These are phyloP conservation scores for Sarcodon aspratus DNA, from an alignment of 768 basidiomycete species.

Conservation along the genomic window DNA sequence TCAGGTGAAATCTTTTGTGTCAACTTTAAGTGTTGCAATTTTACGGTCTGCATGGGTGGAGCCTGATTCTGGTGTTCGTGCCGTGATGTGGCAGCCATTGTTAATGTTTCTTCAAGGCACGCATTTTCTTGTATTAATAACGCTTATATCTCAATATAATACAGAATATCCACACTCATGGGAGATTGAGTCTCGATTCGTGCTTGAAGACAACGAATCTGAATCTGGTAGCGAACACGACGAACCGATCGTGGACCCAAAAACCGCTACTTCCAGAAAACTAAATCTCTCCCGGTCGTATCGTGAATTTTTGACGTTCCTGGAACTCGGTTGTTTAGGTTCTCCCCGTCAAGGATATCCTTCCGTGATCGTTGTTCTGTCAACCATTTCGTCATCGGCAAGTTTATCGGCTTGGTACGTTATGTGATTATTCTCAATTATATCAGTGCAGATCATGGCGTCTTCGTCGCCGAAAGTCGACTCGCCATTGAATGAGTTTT, in stretches of 20 bases:
- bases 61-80: conserved; percentile 55
- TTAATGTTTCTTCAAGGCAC: conserved; percentile 64
- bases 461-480: conserved; percentile 2
- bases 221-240: conserved; percentile 15
- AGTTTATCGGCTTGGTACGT: conserved; percentile 11
- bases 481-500: conserved; percentile 36
- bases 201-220: conserved; percentile 18
- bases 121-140: neutral
- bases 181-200: conserved; percentile 29
- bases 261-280: neutral
- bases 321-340: conserved; percentile 70
- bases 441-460: conserved; percentile 15
- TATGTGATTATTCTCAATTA: conserved; percentile 9
- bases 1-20: conserved; percentile 21
- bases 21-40: conserved; percentile 41
- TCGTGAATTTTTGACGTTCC: conserved; percentile 66
- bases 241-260: conserved; percentile 5
- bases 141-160: neutral
- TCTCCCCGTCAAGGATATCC: conserved; percentile 76
- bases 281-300: conserved; percentile 36
- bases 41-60: conserved; percentile 68
- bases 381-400: conserved; percentile 67
- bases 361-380: conserved; percentile 65
- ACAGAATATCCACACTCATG: conserved; percentile 60
- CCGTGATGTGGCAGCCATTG: conserved; percentile 57